Evolutionary conservation across 2,329 filamentous ascomycete species (phyloP).

Genomic region (Nigrospora oryzae): DNA sequence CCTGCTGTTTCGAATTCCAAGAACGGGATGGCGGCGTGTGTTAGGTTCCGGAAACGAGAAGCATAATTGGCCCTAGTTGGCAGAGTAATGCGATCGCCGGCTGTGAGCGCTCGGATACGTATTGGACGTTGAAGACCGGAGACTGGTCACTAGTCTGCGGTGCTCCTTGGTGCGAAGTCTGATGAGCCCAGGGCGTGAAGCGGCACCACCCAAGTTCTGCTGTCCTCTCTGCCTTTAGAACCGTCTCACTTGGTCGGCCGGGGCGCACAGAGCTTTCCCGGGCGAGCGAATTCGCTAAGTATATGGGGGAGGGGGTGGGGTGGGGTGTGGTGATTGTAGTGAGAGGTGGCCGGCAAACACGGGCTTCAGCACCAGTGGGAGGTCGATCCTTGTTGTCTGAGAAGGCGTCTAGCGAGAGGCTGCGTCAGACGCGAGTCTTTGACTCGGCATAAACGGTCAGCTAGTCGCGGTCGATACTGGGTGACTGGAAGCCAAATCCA

Average conservation of each 20-base stretch:
- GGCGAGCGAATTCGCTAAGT: constrained; percentile 1
- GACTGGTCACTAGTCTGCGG: constrained; percentile 4
- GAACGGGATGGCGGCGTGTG: constrained; percentile 17
- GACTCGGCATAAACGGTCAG: not conserved
- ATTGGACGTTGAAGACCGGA: constrained; percentile 10
- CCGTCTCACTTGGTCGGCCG: constrained; percentile 1
- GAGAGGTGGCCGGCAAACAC: not conserved
- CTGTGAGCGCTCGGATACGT: constrained; percentile 11
- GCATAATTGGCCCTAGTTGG: constrained; percentile 16
- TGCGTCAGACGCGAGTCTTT: constrained; percentile 1
- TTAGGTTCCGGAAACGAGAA: constrained; percentile 23
- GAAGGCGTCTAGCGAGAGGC: not conserved
- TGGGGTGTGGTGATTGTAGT: not conserved
- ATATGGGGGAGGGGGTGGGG: not conserved
- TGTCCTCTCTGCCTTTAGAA: not conserved
- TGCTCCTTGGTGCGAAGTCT: constrained; percentile 8
- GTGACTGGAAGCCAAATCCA: not conserved
- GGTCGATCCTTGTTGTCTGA: not conserved
- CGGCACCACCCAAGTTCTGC: constrained; percentile 4
- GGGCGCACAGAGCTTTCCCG: constrained; percentile 1
- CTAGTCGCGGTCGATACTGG: not conserved
- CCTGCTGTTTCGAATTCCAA: constrained; percentile 23
- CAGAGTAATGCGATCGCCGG: constrained; percentile 8
- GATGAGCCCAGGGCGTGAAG: constrained; percentile 3
- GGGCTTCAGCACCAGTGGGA: not conserved